Evolutionary conservation across 768 basidiomycete species (phyloP).

Genomic region (Xerocomellus chrysenteron): DNA sequence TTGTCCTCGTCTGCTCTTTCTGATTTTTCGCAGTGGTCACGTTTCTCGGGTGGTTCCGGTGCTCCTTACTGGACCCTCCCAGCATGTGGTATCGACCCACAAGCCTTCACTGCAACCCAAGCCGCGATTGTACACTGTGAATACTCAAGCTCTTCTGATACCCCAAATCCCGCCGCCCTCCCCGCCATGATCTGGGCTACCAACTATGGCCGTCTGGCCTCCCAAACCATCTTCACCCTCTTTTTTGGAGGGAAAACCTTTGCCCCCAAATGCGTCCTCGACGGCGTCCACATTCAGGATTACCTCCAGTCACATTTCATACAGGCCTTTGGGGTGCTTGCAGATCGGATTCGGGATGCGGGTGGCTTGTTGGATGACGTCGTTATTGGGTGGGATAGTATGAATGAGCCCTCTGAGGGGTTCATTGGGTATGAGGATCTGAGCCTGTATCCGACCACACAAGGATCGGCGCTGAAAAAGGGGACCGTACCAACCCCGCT

Average conservation of each 20-base stretch:
- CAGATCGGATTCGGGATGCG: slow-evolving; percentile 71
- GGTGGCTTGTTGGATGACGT: slow-evolving; percentile 81
- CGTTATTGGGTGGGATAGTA: slow-evolving; percentile 93
- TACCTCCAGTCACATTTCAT: slow-evolving; percentile 79
- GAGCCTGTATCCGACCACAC: slow-evolving; percentile 56
- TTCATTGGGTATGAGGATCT: slow-evolving; percentile 67
- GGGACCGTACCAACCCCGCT: slow-evolving; percentile 85
- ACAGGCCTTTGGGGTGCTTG: slow-evolving; percentile 71
- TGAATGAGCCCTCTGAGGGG: slow-evolving; percentile 95
- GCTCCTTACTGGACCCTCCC: slow-evolving; percentile 92
- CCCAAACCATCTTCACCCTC: slow-evolving; percentile 89
- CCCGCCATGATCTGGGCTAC: slow-evolving; percentile 98
- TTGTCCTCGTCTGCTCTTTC: background rate
- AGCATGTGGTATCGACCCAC: slow-evolving; percentile 88
- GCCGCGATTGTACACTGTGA: slow-evolving; percentile 87
- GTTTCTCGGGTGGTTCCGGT: slow-evolving; percentile 92
- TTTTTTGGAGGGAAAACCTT: slow-evolving; percentile 91
- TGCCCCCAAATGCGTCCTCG: slow-evolving; percentile 88
- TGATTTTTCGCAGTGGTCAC: slow-evolving; percentile 69
- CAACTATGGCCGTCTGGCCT: slow-evolving; percentile 87
- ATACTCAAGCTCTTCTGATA: slow-evolving; percentile 58
- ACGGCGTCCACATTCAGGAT: slow-evolving; percentile 90
- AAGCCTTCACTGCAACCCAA: slow-evolving; percentile 81
- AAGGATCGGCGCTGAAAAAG: slow-evolving; percentile 77
- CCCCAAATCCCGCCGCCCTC: slow-evolving; percentile 66